Evolutionary conservation across 768 basidiomycete species (phyloP), one percentile per base, ranked within the genome.

Genomic region (Ramaria sp.): DNA sequence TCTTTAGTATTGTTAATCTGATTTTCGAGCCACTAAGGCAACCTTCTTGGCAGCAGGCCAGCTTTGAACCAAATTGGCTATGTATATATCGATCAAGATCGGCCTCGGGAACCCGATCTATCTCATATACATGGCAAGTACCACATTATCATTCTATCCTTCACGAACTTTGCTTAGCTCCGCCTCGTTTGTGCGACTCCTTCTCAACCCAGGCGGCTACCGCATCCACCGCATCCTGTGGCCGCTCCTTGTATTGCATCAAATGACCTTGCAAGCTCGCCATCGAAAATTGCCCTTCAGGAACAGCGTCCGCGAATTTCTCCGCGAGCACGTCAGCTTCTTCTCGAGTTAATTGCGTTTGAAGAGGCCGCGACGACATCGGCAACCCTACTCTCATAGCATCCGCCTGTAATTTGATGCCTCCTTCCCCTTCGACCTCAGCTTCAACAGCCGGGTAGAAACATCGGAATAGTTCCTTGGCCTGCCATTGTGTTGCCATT

Each of bases 401-500:
- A 3, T 65, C 61, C 6, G 58, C 58, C 37, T 67, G 62, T 20
- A 64, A 60, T 8, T 64, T 60, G 20, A 55, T 58, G 24, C 56
- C 53, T 39, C 58, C 60, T 22, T 56, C 59, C 3, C 55, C 56
- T 5, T 58, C 60, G 8, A 56, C 61, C 10, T 67, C 62, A 8
- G 61, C 59, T 43, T 39, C 50, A 27, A 66, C 59, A 6, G 80
- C 79, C 15, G 79, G 68, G 62, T 82, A 90, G 69, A 90, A 90
- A 53, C 76, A 72, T 30, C 69, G 74, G 66, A 80, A 90, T 6
- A 90, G 69, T 61, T 82, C 78, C 34, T 66, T 66, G 2, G 81
- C 82, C 59, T 89, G 87, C 67, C 75, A 79, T 56, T 69, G 74
- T 63, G 81, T 85, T 13, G 88, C 83, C n/a, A 81, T 72, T 61